phyloP scores from a whole-genome alignment of 495 filamentous ascomycete genomes.

The Pseudotulostoma volvatum region DNA sequence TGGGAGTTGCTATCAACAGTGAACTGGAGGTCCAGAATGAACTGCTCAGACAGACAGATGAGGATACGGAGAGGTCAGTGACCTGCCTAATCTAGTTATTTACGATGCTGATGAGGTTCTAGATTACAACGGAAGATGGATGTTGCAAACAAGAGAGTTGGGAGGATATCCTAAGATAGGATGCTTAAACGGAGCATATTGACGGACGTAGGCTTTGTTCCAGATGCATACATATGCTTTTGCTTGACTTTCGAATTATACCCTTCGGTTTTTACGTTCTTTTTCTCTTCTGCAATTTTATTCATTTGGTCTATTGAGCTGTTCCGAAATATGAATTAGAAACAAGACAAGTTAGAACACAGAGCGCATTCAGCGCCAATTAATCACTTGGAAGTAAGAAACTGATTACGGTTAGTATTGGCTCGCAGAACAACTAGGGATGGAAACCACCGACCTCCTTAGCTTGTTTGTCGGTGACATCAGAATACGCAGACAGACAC shows the following conservation, averaged over 20 bases:
- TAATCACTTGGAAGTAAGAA: too few species aligned
- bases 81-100: slow-evolving; percentile 1
- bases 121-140: slow-evolving; percentile 60
- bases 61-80: slow-evolving; percentile 50
- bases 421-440: too few species aligned
- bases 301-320: too few species aligned
- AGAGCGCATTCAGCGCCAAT: too few species aligned
- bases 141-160: slow-evolving; percentile 67
- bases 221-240: too few species aligned
- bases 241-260: too few species aligned
- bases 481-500: slow-evolving; percentile 38
- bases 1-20: slow-evolving; percentile 69
- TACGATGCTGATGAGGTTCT: not conserved
- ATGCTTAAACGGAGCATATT: not conserved
- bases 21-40: slow-evolving; percentile 76
- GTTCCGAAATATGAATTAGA: too few species aligned
- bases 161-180: slow-evolving; percentile 44
- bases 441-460: slow-evolving; percentile 30
- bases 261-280: too few species aligned
- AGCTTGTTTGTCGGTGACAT: slow-evolving; percentile 52
- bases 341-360: too few species aligned
- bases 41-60: slow-evolving; percentile 57
- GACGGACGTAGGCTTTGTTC: too few species aligned
- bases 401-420: too few species aligned
- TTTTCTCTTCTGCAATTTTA: too few species aligned